Percentiles rank a stretch among this genome's conserved stretches.
Evolutionary conservation across 306 rosid genomes (phyloP).

Genomic region (Ziziphus jujuba): DNA sequence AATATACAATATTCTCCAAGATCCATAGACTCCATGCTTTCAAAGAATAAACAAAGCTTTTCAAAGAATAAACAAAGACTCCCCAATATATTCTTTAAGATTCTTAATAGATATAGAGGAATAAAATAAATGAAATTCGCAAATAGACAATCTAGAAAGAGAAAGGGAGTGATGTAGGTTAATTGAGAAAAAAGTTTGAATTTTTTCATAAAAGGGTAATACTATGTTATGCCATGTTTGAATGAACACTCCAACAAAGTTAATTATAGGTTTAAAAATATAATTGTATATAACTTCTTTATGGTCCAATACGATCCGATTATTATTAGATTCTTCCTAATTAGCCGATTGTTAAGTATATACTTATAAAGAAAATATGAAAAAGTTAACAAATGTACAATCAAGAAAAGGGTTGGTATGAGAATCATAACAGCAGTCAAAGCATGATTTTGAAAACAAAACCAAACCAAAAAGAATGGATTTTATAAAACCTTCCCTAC

Average conservation of each 20-base stretch:
- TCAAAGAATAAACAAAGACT: slow-evolving; percentile 27
- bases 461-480: too few species aligned
- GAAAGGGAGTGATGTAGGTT: background rate
- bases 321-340: too few species aligned
- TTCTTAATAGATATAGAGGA: slow-evolving; percentile 20
- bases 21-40: slow-evolving; percentile 28
- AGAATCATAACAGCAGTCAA: slow-evolving; percentile 33
- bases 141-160: background rate
- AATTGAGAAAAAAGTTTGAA: slow-evolving; percentile 14
- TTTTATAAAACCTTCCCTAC: background rate
- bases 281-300: too few species aligned
- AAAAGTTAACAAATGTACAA: background rate
- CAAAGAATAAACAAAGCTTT: slow-evolving; percentile 31
- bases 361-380: too few species aligned
- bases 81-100: slow-evolving; percentile 30
- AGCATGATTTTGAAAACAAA: slow-evolving; percentile 30
- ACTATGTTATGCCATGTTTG: too few species aligned
- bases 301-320: too few species aligned
- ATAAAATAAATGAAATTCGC: slow-evolving; percentile 18
- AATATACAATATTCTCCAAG: slow-evolving; percentile 23
- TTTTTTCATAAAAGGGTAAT: slow-evolving; percentile 26
- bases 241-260: too few species aligned
- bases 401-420: slow-evolving; percentile 23
- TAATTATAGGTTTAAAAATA: too few species aligned
- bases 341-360: too few species aligned